phyloP scores from a whole-genome alignment of 2,329 filamentous ascomycete genomes.

The Penicillium verrucosum region DNA sequence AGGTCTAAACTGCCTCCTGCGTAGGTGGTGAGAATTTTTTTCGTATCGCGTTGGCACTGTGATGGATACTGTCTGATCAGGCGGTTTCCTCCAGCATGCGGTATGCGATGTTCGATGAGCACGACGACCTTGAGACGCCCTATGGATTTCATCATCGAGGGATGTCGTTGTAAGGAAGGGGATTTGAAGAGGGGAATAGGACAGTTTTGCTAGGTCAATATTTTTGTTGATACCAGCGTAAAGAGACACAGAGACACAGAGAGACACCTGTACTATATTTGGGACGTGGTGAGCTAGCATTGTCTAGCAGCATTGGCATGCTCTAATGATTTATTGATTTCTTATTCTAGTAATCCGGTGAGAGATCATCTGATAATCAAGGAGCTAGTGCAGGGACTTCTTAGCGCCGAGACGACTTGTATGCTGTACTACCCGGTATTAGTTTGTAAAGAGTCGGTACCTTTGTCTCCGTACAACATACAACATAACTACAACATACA shows the following conservation, averaged over 20 bases:
- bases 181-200: background rate
- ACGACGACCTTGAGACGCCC: background rate
- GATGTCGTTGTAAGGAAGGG: background rate
- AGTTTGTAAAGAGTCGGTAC: background rate
- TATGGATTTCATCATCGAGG: background rate
- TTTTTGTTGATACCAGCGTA: slow-evolving; percentile 6
- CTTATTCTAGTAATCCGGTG: background rate
- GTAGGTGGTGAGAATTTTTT: background rate
- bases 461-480: background rate
- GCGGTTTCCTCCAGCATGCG: slow-evolving; percentile 1
- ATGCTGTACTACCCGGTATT: background rate
- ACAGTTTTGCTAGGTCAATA: background rate
- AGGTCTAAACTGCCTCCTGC: slow-evolving; percentile 56
- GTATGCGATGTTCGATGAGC: slow-evolving; percentile 14
- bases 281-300: background rate
- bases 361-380: slow-evolving; percentile 5
- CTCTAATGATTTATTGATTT: slow-evolving; percentile 7
- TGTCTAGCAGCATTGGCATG: slow-evolving; percentile 1
- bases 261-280: slow-evolving; percentile 12
- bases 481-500: background rate
- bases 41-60: background rate
- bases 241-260: background rate
- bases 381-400: background rate
- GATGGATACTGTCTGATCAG: background rate
- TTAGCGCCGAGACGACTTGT: background rate